Conservation (phyloP, 352 stramenopile genomes). For the Aphanomyces cochlioides region DNA sequence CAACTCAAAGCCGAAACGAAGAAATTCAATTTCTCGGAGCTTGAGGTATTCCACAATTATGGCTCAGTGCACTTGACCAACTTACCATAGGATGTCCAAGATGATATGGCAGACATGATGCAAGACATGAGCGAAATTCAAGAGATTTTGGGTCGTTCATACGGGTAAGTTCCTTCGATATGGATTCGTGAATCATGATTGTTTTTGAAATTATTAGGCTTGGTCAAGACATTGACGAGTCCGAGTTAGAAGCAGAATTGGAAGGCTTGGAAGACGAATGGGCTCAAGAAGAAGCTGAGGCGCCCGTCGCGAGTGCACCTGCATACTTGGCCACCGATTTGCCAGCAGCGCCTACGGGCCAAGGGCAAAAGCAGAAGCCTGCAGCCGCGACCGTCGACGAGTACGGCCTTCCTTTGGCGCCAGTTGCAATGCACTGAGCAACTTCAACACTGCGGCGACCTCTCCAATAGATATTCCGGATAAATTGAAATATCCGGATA, state of each 20-base stretch:
- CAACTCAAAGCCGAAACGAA: conserved; percentile 93
- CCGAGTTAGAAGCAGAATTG: conserved; percentile 93
- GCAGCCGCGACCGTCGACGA: conserved; percentile 51
- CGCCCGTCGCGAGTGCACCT: conserved; percentile 46
- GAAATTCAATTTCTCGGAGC: conserved; percentile 94
- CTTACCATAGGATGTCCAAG: conserved; percentile 85
- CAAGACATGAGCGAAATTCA: conserved; percentile 99
- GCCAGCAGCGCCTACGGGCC: conserved; percentile 47
- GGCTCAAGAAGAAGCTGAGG: conserved; percentile 60
- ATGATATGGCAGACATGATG: conserved; percentile 96
- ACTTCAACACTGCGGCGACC: not conserved
- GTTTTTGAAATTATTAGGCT: conserved; percentile 48
- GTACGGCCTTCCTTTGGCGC: conserved; percentile 62
- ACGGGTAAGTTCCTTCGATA: conserved; percentile 53
- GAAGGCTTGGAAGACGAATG: conserved; percentile 93
- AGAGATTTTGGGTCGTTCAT: conserved; percentile 94
- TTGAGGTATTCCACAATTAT: conserved; percentile 65
- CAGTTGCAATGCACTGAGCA: conserved; percentile 13
- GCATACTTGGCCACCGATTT: conserved; percentile 64
- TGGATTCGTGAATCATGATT: not conserved
- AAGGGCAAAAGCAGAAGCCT: conserved; percentile 36
- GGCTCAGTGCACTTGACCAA: not conserved
- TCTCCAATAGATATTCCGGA: not conserved
- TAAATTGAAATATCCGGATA: conserved; percentile 11
- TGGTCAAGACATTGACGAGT: conserved; percentile 92